Percentiles rank a stretch among this genome's conserved stretches.
These are phyloP conservation scores for Alternaria rosae DNA, from an alignment of 2,329 filamentous ascomycete species.

Conservation along the genomic window DNA sequence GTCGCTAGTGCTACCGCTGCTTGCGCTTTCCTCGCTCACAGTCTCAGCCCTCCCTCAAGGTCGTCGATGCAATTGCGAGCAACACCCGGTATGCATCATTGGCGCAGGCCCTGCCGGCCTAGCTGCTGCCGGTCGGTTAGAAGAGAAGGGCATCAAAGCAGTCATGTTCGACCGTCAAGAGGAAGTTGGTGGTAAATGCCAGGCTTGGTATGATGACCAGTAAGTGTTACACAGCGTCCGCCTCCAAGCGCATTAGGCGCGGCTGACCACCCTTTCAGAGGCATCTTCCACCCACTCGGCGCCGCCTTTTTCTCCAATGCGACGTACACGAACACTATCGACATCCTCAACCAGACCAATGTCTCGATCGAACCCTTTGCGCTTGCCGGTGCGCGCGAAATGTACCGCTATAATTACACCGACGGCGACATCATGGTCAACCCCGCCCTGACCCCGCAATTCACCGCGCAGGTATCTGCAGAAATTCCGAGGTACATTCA, in stretches of 20 bases:
- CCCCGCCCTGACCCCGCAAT: constrained; percentile 30
- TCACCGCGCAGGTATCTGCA: constrained; percentile 33
- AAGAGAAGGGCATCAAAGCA: constrained; percentile 46
- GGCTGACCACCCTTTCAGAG: constrained; percentile 47
- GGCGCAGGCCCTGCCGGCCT: constrained; percentile 49
- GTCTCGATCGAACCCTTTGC: constrained; percentile 42
- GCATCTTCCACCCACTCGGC: constrained; percentile 50
- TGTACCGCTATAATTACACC: constrained; percentile 46
- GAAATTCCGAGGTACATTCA: constrained; percentile 46
- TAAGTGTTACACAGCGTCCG: constrained; percentile 40
- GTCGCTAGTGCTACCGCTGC: constrained; percentile 30
- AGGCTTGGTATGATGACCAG: constrained; percentile 48
- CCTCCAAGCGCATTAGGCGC: constrained; percentile 27
- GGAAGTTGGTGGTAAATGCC: constrained; percentile 49
- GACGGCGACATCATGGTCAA: constrained; percentile 35
- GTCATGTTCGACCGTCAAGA: constrained; percentile 48
- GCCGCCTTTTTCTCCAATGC: constrained; percentile 51
- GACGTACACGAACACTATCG: constrained; percentile 45
- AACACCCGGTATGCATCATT: constrained; percentile 48
- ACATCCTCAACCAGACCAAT: constrained; percentile 44
- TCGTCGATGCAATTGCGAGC: constrained; percentile 22
- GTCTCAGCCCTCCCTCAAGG: constrained; percentile 35
- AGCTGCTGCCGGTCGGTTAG: constrained; percentile 42
- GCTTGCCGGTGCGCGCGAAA: constrained; percentile 42
- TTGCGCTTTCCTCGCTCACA: constrained; percentile 32